phyloP scores from a whole-genome alignment of 2,329 filamentous ascomycete genomes.

The Dactylellina parvicollis region DNA sequence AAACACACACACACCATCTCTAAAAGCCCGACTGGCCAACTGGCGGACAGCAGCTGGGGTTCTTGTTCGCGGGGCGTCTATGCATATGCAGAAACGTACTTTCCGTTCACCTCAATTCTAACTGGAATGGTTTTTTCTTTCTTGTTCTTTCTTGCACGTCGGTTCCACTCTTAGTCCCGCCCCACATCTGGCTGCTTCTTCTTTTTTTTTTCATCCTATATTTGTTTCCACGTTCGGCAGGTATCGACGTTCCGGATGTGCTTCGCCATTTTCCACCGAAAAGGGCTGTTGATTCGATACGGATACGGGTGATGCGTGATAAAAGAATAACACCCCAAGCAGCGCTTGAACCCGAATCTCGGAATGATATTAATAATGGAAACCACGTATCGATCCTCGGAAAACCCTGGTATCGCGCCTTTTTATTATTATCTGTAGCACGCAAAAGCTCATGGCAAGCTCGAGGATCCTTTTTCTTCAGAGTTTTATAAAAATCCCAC shows the following conservation, averaged over 20 bases:
- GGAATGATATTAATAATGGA: constrained; percentile 21
- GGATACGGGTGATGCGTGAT: not conserved
- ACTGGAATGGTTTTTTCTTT: not conserved
- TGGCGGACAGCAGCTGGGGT: not conserved
- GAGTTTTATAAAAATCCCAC: constrained; percentile 9
- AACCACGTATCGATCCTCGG: not conserved
- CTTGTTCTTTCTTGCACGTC: not conserved
- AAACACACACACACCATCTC: not conserved
- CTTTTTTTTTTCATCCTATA: constrained; percentile 4
- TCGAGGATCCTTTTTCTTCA: not conserved
- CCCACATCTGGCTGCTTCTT: not conserved
- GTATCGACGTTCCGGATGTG: constrained; percentile 3
- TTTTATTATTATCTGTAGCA: too few species aligned
- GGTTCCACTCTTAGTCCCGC: too few species aligned
- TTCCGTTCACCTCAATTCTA: constrained; percentile 8
- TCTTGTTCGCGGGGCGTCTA: not conserved
- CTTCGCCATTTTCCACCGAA: not conserved
- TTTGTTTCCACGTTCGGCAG: not conserved
- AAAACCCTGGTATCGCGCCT: constrained; percentile 5
- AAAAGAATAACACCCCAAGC: too few species aligned
- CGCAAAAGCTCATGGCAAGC: too few species aligned
- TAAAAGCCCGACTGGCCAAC: constrained; percentile 16
- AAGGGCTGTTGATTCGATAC: not conserved
- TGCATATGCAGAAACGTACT: constrained; percentile 20
- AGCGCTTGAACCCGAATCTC: not conserved